Evolutionary conservation across 2,329 filamentous ascomycete genomes (phyloP).

Genomic region (Bertia moriformis): DNA sequence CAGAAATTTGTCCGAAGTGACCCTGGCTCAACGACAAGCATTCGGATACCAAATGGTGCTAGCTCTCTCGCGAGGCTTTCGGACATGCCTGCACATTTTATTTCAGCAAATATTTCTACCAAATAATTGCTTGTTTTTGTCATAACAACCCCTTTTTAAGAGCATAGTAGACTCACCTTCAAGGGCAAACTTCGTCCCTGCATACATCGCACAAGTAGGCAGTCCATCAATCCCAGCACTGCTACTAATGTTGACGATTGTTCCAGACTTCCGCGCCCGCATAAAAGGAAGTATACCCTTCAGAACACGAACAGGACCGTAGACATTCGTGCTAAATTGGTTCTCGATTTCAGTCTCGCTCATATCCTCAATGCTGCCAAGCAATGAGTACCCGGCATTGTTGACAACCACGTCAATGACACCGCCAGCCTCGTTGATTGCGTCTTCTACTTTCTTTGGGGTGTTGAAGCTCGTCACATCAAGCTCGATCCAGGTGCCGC

Average conservation of each 20-base stretch:
- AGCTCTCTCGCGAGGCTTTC: conserved; percentile 11
- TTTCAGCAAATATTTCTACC: no score
- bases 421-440: background rate
- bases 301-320: conserved; percentile 10
- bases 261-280: conserved; percentile 8
- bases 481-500: conserved; percentile 4
- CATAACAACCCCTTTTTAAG: no score
- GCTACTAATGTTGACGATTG: conserved; percentile 11
- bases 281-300: conserved; percentile 11
- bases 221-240: conserved; percentile 8
- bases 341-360: conserved; percentile 8
- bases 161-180: conserved; percentile 11
- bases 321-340: conserved; percentile 11
- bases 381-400: conserved; percentile 2
- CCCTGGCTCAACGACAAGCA: conserved; percentile 12
- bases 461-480: conserved; percentile 1
- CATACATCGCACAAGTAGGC: conserved; percentile 11
- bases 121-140: no score
- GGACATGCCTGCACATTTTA: conserved; percentile 8
- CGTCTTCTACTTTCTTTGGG: background rate
- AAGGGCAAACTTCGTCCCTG: conserved; percentile 11
- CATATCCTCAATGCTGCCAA: conserved; percentile 10
- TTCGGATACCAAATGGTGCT: conserved; percentile 10
- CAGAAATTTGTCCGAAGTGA: conserved; percentile 12
- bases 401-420: conserved; percentile 1